Evolutionary conservation across 495 filamentous ascomycete species (phyloP).

Genomic region (Tricharina praecox): DNA sequence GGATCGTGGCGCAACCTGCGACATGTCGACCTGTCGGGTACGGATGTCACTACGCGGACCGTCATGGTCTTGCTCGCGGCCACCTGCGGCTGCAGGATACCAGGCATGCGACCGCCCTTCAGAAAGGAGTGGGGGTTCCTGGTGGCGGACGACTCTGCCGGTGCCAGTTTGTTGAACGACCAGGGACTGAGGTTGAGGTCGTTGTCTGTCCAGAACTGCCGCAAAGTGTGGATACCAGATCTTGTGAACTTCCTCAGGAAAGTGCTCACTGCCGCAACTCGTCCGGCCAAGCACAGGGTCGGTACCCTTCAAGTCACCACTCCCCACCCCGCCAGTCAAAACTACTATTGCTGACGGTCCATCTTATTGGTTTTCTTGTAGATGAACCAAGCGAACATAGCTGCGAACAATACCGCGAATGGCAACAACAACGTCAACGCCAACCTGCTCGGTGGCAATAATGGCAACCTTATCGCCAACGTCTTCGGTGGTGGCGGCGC

Average conservation of each 20-base stretch:
- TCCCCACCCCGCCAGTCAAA: no score
- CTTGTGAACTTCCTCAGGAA: conserved; percentile 21
- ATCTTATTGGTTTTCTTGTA: not conserved
- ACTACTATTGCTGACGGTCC: not conserved
- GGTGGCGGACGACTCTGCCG: not conserved
- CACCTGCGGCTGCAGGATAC: conserved; percentile 20
- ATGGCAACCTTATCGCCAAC: no score
- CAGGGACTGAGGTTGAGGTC: conserved; percentile 21
- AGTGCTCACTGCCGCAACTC: conserved; percentile 18
- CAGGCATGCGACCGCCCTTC: conserved; percentile 4
- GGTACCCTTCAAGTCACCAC: no score
- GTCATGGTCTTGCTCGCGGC: conserved; percentile 23
- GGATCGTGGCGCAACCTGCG: conserved; percentile 20
- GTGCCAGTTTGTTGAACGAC: conserved; percentile 7
- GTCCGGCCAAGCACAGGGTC: not conserved
- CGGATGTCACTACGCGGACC: conserved; percentile 15
- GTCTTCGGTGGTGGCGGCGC: no score
- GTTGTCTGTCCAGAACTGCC: conserved; percentile 19
- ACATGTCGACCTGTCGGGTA: conserved; percentile 19
- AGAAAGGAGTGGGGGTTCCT: not conserved
- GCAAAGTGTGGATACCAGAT: conserved; percentile 14
- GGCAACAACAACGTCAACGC: not conserved
- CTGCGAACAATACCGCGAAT: not conserved
- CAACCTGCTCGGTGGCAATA: no score
- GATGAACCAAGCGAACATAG: not conserved